A percentile compares a stretch with the other conserved stretches of the same genome.
Conservation (phyloP, 2,329 filamentous ascomycete genomes). For the Myotisia sp. region DNA sequence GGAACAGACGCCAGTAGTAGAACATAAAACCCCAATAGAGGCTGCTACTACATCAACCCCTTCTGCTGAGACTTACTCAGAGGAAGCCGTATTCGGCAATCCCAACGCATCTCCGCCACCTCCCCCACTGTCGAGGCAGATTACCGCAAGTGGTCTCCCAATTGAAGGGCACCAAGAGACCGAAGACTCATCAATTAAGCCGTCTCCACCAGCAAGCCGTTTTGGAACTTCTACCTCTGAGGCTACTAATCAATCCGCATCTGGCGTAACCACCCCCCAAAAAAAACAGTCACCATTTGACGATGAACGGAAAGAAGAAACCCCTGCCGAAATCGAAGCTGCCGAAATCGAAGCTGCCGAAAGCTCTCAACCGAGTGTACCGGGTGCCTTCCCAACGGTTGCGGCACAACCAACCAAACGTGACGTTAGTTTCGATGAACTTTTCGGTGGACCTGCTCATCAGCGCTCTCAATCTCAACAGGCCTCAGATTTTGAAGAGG, state of each 20-base stretch:
- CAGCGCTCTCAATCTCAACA: conserved; percentile 33
- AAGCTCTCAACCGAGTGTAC: conserved; percentile 18
- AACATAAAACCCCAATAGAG: conserved; percentile 18
- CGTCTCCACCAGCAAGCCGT: conserved; percentile 56
- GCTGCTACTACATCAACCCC: conserved; percentile 49
- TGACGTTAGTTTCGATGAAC: conserved; percentile 32
- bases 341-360: not conserved
- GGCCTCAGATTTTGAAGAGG: conserved; percentile 34
- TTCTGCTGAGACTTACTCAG: conserved; percentile 31
- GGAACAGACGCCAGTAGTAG: not conserved
- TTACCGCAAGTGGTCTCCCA: conserved; percentile 62
- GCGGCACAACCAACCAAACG: conserved; percentile 16
- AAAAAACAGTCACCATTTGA: conserved; percentile 22
- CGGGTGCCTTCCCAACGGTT: conserved; percentile 35
- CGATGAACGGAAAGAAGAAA: conserved; percentile 3
- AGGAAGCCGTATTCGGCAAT: conserved; percentile 20
- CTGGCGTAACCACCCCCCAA: not conserved
- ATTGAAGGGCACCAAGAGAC: conserved; percentile 44
- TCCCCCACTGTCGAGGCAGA: conserved; percentile 59
- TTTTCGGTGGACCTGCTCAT: conserved; percentile 31
- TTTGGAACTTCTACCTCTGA: conserved; percentile 38
- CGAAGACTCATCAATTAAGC: conserved; percentile 63
- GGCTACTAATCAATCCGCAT: conserved; percentile 8
- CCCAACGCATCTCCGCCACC: conserved; percentile 35
- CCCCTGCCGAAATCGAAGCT: conserved; percentile 3